These are phyloP conservation scores for Pichia nakasei DNA, from an alignment of 805 yeast species.

Conservation along the genomic window DNA sequence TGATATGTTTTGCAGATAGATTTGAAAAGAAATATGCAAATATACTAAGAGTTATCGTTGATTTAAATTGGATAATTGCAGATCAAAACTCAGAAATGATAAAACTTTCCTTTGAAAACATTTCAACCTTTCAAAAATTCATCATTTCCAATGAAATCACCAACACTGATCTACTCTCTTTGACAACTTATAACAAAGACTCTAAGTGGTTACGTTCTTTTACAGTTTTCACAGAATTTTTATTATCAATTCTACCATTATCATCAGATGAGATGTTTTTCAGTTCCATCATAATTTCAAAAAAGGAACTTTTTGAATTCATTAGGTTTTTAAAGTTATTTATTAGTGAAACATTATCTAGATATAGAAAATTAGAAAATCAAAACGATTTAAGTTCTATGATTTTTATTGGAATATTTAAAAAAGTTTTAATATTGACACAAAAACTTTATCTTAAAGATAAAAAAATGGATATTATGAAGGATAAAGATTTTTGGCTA, in stretches of 20 bases:
- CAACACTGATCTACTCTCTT: neutral
- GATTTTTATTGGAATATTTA: neutral
- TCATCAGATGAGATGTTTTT: conserved; percentile 3
- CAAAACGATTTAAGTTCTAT: neutral
- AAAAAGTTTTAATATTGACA: conserved; percentile 27
- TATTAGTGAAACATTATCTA: neutral
- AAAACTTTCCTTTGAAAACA: neutral
- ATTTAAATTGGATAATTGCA: conserved; percentile 4
- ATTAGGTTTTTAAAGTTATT: conserved; percentile 1
- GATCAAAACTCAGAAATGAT: neutral
- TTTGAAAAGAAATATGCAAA: neutral
- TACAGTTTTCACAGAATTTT: conserved; percentile 2
- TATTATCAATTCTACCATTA: neutral
- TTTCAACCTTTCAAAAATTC: neutral
- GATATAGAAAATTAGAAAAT: conserved; percentile 3
- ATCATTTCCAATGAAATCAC: neutral
- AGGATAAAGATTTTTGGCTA: conserved; percentile 49
- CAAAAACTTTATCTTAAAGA: conserved; percentile 61
- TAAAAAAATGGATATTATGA: conserved; percentile 42
- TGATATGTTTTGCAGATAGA: neutral
- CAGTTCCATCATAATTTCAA: neutral
- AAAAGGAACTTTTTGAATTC: neutral
- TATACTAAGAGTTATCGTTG: neutral
- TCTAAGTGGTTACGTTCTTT: conserved; percentile 1
- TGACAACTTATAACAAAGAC: neutral